A percentile compares a stretch with the other conserved stretches of the same genome.
Evolutionary conservation across 163 green algal species (phyloP).

Genomic region (Scenedesmus sp.): DNA sequence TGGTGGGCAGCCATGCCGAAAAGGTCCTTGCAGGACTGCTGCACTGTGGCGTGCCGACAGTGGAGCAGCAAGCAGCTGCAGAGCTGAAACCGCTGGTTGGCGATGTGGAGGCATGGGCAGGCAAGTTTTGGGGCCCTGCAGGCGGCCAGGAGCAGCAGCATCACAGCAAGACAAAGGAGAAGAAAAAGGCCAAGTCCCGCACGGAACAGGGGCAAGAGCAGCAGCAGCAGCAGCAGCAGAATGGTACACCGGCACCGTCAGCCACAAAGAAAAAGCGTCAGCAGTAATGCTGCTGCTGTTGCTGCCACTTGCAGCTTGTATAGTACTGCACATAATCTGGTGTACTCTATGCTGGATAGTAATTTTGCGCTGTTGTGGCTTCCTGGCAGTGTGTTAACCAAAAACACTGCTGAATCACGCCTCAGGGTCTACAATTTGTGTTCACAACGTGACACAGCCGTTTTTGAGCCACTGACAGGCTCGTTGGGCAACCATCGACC

Average conservation of each 20-base stretch:
- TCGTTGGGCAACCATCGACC: too few relatives aligned
- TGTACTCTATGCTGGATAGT: neutral
- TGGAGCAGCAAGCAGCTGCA: conserved; percentile 48
- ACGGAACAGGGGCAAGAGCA: conserved; percentile 18
- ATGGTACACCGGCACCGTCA: neutral
- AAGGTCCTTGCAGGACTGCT: conserved; percentile 82
- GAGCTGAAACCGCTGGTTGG: conserved; percentile 60
- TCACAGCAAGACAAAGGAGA: conserved; percentile 23
- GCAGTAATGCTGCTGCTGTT: conserved; percentile 1
- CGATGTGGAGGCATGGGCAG: conserved; percentile 43
- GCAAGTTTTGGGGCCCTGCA: conserved; percentile 27
- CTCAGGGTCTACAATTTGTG: too few relatives aligned
- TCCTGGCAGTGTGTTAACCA: neutral
- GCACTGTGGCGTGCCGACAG: conserved; percentile 54
- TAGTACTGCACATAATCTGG: neutral
- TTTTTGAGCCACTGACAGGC: too few relatives aligned
- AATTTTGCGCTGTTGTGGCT: neutral
- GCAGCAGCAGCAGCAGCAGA: neutral
- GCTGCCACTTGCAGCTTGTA: neutral
- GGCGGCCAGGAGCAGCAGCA: neutral
- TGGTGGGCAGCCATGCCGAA: conserved; percentile 72
- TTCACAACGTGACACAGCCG: too few relatives aligned
- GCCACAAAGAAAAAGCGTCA: conserved; percentile 1
- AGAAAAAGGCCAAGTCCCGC: neutral
- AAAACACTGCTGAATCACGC: too few relatives aligned